A percentile compares a stretch with the other conserved stretches of the same genome.
These are phyloP conservation scores for Solidago caesia DNA, from an alignment of 129 eudicot species.

Conservation along the genomic window DNA sequence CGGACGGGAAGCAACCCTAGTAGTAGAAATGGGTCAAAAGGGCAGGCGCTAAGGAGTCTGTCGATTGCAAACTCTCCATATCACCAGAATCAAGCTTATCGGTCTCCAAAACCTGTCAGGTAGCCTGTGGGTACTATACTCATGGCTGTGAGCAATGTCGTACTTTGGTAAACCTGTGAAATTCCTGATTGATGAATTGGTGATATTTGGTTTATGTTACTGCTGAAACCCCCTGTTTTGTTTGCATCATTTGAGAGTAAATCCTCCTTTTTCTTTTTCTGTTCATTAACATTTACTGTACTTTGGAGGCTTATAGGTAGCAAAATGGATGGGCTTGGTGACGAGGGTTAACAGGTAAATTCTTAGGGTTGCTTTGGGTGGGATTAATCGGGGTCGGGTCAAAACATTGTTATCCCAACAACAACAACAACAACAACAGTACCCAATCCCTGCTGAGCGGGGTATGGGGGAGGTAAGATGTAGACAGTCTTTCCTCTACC, in stretches of 20 bases:
- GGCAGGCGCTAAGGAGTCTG: conserved; percentile 44
- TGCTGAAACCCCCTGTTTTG: conserved; percentile 24
- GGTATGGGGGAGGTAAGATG: too few species aligned
- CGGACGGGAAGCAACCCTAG: conserved; percentile 35
- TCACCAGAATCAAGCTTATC: conserved; percentile 37
- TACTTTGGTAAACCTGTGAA: conserved; percentile 14
- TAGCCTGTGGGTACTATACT: background rate
- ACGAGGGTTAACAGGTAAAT: too few species aligned
- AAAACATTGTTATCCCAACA: too few species aligned
- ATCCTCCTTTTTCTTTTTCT: background rate
- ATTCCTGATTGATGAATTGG: conserved; percentile 26
- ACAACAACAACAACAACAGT: too few species aligned
- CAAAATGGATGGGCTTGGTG: too few species aligned
- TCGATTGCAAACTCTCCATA: conserved; percentile 42
- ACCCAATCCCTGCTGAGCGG: too few species aligned
- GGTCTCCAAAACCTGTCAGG: conserved; percentile 51
- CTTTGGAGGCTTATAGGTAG: too few species aligned
- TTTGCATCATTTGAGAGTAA: conserved; percentile 9
- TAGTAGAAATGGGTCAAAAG: conserved; percentile 41
- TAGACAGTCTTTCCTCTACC: too few species aligned
- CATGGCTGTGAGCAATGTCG: background rate
- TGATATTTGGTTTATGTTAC: conserved; percentile 28
- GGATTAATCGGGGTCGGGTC: too few species aligned
- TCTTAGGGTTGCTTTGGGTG: too few species aligned
- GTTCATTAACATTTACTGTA: background rate